phyloP scores from a whole-genome alignment of 139 green algal genomes.

The Auxenochlorella pyrenoidosa region DNA sequence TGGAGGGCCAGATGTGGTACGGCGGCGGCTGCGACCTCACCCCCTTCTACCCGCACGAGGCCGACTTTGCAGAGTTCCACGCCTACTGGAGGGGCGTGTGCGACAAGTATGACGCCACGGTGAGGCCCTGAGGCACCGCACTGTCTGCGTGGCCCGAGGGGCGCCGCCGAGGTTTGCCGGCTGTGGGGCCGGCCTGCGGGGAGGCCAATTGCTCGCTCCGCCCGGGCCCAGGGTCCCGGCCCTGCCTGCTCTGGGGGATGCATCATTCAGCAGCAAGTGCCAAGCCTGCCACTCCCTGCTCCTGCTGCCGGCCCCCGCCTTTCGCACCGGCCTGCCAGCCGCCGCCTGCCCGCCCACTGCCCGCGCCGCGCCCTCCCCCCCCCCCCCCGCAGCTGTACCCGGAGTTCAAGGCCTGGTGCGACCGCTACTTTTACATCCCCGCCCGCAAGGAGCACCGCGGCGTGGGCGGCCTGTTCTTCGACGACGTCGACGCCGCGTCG shows the following conservation, averaged over 20 bases:
- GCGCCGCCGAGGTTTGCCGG: too few relatives aligned
- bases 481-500: constrained; percentile 79
- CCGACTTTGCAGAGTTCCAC: constrained; percentile 88
- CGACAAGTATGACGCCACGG: constrained; percentile 62
- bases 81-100: constrained; percentile 83
- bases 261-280: too few relatives aligned
- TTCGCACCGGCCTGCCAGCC: too few relatives aligned
- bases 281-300: too few relatives aligned
- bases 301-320: too few relatives aligned
- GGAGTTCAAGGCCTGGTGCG: constrained; percentile 92
- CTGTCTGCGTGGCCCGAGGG: too few relatives aligned
- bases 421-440: constrained; percentile 98
- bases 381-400: constrained; percentile 70
- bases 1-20: constrained; percentile 84
- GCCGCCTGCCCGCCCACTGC: not conserved
- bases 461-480: constrained; percentile 97
- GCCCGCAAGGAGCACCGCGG: constrained; percentile 93
- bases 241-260: too few relatives aligned
- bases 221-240: too few relatives aligned
- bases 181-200: too few relatives aligned
- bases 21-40: constrained; percentile 97
- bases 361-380: not conserved
- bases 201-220: too few relatives aligned
- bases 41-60: constrained; percentile 86
- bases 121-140: not conserved